Evolutionary conservation across 225 moss, liverwort and hornwort species (phyloP), one percentile per base, ranked within the genome.

Genomic region (Antitrichia curtipendula): DNA sequence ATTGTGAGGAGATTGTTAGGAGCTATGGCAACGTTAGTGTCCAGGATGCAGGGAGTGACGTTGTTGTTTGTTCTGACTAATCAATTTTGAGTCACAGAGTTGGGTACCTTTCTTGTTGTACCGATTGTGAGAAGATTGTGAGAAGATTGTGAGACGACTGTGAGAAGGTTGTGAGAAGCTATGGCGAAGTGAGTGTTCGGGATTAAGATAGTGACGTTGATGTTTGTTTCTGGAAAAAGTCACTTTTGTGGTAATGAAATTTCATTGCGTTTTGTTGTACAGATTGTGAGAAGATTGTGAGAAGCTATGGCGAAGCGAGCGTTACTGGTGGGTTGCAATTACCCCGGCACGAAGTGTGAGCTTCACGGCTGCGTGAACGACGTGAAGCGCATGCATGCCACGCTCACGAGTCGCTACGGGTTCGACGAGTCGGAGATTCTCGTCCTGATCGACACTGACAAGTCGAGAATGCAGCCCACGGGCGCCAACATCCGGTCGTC

Each of bases 331-430:
- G 98, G 98, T 75, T 98, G 98, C 89, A 96, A 96, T 64, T 98
- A 98, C 88, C 95, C 98, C 3, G 96, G 96, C 11, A 95, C 98
- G 18, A 95, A 96, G 75, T 94, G 93, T 54, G 95, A 96, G 94
- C 94, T 98, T 7, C 95, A 96, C 75, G 98, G 98, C 49, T 98
- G 98, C 78, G 95, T 91, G 74, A 98, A 98, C 85, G 96, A 98
- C 84, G 98, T 98, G 83, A 91, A 74, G 87, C 93, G 98, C 57
- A 96, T 98, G 95, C 85, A 94, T 74, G 80, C 90, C 82, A 75
- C 88, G 32, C 90, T 98, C 19, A 90, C 87, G 66, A 89, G 86
- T 12, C 93, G 94, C 22, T 98, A 88, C 40, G 94, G 94, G 14
- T 98, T 98, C 64, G 91, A 90, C 13, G 96, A 96, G 81, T 86